Evolutionary conservation across 106 monocot species (phyloP), one percentile per base, ranked within the genome.

Genomic region (Allium cepa): DNA sequence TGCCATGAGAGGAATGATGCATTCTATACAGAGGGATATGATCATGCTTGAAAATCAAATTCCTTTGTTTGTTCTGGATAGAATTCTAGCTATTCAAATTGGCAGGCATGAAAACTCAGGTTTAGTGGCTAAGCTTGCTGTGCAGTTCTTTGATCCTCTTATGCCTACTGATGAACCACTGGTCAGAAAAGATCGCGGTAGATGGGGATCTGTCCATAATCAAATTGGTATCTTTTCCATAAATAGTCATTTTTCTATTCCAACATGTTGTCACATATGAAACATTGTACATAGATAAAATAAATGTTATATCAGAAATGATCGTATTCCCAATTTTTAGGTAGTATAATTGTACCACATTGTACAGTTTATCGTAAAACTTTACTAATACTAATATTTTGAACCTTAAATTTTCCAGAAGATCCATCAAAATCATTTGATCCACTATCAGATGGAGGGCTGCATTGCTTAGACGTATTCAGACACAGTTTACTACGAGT

Each of bases 31-130:
- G 69, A 79, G 81, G 12, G 94, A 94, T 70, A 90, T 90, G 87
- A 84, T 94, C 71, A 82, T 90, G 87, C 79, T 90, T 10, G 94
- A 94, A 74, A 94, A 94, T 63, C 90, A 94, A 70, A 69, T 94
- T 49, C 94, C 94, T 7, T 76, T 94, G 53, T 94, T 94, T 74
- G 65, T 94, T 48, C 86, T 94, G 63, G 87, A 87, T 63, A 69
- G 71, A 10, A 74, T 94, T 8, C 67, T 87, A 63, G 76, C 76
- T 11, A 56, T 87, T 69, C 94, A 94, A 60, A 27, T 76, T 49
- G 65, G 69, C 47, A 26, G 49, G 46, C 81, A 81, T 5, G 80
- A 82, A 46, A 77, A 72, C 60, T 57, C 69, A 11, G 79, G 73
- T 27, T 66, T 72, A 22, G 81, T 90, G 9, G 79, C 79, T 11